A percentile compares a stretch with the other conserved stretches of the same genome.
Evolutionary conservation across 352 stramenopile species (phyloP).

Genomic region (Phytophthora lateralis): DNA sequence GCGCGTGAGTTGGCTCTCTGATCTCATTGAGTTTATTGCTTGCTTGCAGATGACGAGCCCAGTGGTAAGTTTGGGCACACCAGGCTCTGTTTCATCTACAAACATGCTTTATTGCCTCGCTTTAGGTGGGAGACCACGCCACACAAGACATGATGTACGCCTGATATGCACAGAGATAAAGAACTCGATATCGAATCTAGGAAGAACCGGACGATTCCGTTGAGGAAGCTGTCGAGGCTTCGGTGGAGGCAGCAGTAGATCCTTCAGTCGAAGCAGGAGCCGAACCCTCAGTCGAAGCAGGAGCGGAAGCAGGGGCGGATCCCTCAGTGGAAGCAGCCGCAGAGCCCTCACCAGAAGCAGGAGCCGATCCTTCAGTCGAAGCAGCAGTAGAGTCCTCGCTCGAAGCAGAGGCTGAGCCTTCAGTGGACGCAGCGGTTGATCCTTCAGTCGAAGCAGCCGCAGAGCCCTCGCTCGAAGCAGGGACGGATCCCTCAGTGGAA

Average conservation of each 20-base stretch:
- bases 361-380: neutral
- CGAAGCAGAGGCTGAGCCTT: neutral
- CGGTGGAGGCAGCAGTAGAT: neutral
- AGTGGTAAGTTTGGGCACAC: slow-evolving; percentile 10
- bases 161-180: slow-evolving; percentile 40
- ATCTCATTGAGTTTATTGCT: slow-evolving; percentile 6
- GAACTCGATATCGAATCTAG: slow-evolving; percentile 33
- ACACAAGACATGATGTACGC: slow-evolving; percentile 27
- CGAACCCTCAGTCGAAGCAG: slow-evolving; percentile 1
- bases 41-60: slow-evolving; percentile 7
- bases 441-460: slow-evolving; percentile 4
- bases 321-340: neutral
- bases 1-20: slow-evolving; percentile 11
- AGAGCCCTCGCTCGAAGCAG: neutral
- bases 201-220: slow-evolving; percentile 12
- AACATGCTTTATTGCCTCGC: slow-evolving; percentile 40
- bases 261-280: neutral
- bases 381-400: neutral
- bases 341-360: neutral
- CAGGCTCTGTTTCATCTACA: slow-evolving; percentile 29
- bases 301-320: slow-evolving; percentile 1
- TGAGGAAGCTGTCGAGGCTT: slow-evolving; percentile 7
- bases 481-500: neutral
- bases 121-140: slow-evolving; percentile 32
- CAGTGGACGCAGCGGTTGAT: neutral